These are phyloP conservation scores for Mucor saturninus DNA, from an alignment of 371 early-diverging fungal species.

Conservation along the genomic window DNA sequence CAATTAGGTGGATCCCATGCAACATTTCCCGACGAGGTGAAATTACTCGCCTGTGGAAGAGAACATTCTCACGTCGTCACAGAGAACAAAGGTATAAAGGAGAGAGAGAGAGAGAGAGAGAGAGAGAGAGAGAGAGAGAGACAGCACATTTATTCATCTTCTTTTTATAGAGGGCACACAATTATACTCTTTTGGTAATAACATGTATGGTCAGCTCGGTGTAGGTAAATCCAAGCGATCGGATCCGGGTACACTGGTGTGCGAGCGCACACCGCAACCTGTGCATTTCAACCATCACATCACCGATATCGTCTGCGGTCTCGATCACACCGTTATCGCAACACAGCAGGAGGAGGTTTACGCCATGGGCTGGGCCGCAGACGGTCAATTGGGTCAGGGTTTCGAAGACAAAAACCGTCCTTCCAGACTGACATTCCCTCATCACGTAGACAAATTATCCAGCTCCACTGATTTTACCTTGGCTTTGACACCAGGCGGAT, in stretches of 20 bases:
- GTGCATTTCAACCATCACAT: slow-evolving; percentile 38
- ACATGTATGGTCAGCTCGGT: slow-evolving; percentile 75
- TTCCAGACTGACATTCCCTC: slow-evolving; percentile 40
- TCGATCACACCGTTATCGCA: slow-evolving; percentile 73
- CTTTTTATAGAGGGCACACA: slow-evolving; percentile 24
- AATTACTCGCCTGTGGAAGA: slow-evolving; percentile 51
- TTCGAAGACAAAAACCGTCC: slow-evolving; percentile 55
- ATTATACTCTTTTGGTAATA: slow-evolving; percentile 70
- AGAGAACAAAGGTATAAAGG: slow-evolving; percentile 9
- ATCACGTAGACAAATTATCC: slow-evolving; percentile 56
- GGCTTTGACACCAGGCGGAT: slow-evolving; percentile 61
- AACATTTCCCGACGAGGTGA: slow-evolving; percentile 3
- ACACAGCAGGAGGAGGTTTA: slow-evolving; percentile 58
- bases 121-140: not conserved
- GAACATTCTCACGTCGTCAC: slow-evolving; percentile 65
- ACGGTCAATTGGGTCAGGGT: slow-evolving; percentile 79
- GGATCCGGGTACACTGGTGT: slow-evolving; percentile 35
- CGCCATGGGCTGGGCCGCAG: slow-evolving; percentile 85
- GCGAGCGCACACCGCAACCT: slow-evolving; percentile 19
- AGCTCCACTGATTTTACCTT: slow-evolving; percentile 77
- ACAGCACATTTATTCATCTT: not conserved
- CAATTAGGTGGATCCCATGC: slow-evolving; percentile 35
- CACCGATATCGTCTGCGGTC: slow-evolving; percentile 65
- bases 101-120: not conserved
- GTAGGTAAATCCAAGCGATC: slow-evolving; percentile 41